These are phyloP conservation scores for Phytophthora cryptogea DNA, from an alignment of 352 stramenopile species.

Conservation along the genomic window DNA sequence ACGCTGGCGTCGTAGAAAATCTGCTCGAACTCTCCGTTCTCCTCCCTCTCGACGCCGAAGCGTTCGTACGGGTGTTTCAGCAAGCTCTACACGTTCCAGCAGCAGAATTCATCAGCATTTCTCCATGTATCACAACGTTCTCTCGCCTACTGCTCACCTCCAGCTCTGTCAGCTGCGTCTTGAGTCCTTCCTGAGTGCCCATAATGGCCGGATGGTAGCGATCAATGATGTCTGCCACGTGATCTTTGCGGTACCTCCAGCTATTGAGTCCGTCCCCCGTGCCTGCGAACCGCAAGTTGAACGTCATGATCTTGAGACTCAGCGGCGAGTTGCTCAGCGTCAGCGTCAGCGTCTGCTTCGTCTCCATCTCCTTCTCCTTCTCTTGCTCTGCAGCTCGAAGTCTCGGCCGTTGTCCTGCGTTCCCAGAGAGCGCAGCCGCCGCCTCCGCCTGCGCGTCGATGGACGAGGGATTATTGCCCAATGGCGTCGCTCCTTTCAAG, in stretches of 20 bases:
- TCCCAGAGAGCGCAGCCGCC: constrained; percentile 35
- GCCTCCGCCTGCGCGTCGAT: constrained; percentile 45
- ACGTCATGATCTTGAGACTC: constrained; percentile 83
- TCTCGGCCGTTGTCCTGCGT: constrained; percentile 27
- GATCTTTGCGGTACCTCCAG: constrained; percentile 73
- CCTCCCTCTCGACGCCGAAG: constrained; percentile 70
- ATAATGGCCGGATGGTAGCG: constrained; percentile 74
- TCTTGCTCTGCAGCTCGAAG: constrained; percentile 43
- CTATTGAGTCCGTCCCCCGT: constrained; percentile 67
- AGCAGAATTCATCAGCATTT: constrained; percentile 1
- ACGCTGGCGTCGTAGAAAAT: constrained; percentile 77
- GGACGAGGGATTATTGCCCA: constrained; percentile 3
- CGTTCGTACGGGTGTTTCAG: constrained; percentile 70
- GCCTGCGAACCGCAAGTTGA: constrained; percentile 78
- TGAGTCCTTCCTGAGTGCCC: constrained; percentile 77
- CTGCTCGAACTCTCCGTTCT: constrained; percentile 80
- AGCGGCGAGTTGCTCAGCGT: constrained; percentile 45
- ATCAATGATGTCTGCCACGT: constrained; percentile 77
- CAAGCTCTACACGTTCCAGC: constrained; percentile 30
- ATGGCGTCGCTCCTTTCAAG: constrained; percentile 24
- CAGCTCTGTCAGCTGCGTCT: constrained; percentile 67
- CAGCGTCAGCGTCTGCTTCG: constrained; percentile 17
- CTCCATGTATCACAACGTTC: background rate
- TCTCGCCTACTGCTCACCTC: constrained; percentile 29
- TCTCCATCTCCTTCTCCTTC: background rate